phyloP scores from a whole-genome alignment of 176 grass and related monocot genomes.

The Puya raimondii region DNA sequence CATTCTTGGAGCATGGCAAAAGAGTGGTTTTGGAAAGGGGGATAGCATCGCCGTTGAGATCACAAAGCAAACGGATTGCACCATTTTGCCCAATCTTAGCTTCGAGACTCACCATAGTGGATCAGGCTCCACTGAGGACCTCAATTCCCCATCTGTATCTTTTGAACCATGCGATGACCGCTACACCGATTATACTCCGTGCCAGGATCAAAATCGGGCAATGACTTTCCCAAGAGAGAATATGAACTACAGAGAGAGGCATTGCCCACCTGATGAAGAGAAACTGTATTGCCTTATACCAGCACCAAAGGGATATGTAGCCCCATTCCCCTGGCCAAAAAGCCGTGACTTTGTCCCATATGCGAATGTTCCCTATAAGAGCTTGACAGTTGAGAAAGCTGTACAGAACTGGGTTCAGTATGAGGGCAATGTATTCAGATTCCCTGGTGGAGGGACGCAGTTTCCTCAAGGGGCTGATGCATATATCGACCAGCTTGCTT shows the following conservation, averaged over 20 bases:
- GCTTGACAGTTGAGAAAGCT: constrained; percentile 91
- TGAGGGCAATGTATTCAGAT: constrained; percentile 85
- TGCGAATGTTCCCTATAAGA: constrained; percentile 88
- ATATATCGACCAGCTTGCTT: constrained; percentile 86
- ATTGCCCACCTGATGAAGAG: constrained; percentile 69
- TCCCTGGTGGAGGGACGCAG: constrained; percentile 86
- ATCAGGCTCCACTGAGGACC: constrained; percentile 12
- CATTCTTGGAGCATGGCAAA: constrained; percentile 80
- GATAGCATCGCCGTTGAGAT: constrained; percentile 88
- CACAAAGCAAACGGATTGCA: constrained; percentile 79
- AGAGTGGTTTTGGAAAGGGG: constrained; percentile 89
- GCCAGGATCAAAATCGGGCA: constrained; percentile 76
- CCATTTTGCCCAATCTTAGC: constrained; percentile 63
- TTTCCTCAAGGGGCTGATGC: constrained; percentile 92
- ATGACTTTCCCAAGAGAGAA: constrained; percentile 85
- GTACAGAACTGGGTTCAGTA: constrained; percentile 97
- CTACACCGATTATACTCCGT: constrained; percentile 70
- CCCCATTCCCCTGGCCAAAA: constrained; percentile 87
- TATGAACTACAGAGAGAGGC: constrained; percentile 92
- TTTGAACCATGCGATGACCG: constrained; percentile 56
- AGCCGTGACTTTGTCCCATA: constrained; percentile 84
- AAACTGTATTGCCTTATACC: constrained; percentile 74
- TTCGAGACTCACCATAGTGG: constrained; percentile 54
- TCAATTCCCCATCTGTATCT: constrained; percentile 34
- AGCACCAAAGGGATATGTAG: constrained; percentile 70